phyloP scores from a whole-genome alignment of 768 basidiomycete species.

The Boletus insuetus region DNA sequence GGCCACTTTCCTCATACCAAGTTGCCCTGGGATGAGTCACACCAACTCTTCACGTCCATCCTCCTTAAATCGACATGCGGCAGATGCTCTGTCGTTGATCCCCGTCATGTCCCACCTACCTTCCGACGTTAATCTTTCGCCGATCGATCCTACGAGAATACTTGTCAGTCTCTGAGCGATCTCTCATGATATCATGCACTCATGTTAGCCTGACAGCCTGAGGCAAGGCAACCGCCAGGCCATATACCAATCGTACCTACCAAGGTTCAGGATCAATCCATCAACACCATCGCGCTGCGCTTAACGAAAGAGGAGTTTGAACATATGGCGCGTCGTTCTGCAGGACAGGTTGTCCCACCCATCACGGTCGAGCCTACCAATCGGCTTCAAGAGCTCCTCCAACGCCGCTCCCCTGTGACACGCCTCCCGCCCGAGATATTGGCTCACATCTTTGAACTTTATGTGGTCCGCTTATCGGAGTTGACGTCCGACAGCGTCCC shows the following conservation, averaged over 20 bases:
- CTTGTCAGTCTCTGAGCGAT: neutral
- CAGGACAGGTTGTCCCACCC: neutral
- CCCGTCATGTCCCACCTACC: neutral
- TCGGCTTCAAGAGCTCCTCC: neutral
- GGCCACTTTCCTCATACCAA: no score
- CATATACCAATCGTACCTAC: neutral
- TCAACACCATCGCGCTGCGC: neutral
- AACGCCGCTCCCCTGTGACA: constrained; percentile 1
- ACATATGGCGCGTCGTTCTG: neutral
- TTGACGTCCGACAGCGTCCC: neutral
- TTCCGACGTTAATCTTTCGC: neutral
- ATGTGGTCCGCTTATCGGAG: neutral
- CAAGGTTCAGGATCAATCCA: neutral
- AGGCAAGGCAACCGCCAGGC: neutral
- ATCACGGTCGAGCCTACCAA: neutral
- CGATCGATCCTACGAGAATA: neutral
- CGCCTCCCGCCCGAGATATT: constrained; percentile 36
- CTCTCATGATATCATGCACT: neutral
- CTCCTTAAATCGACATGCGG: neutral
- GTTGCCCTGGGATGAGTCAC: no score
- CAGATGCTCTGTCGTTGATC: neutral
- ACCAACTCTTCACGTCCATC: neutral
- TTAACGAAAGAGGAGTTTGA: neutral
- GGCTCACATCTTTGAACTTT: constrained; percentile 10
- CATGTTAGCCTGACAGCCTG: neutral